Conservation (phyloP, 805 yeast species). For the Metschnikowia peoriensis region DNA sequence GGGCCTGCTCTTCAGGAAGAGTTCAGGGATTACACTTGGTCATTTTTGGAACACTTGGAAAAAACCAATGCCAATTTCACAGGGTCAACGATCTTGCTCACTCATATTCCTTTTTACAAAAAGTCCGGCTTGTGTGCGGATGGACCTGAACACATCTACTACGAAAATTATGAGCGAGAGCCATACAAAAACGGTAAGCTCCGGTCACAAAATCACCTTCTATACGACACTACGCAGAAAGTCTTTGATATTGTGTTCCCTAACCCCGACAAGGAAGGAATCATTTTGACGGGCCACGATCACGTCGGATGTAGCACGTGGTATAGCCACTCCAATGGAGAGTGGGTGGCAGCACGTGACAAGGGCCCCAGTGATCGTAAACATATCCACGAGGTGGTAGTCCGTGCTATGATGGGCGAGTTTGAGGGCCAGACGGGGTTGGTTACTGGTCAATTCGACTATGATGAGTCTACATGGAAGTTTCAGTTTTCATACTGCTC, state of each 20-base stretch:
- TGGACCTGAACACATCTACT: constrained; percentile 62
- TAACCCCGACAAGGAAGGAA: constrained; percentile 61
- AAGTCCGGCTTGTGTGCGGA: constrained; percentile 80
- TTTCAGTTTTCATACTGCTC: constrained; percentile 75
- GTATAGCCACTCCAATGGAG: constrained; percentile 47
- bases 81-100: constrained; percentile 80
- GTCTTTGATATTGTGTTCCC: constrained; percentile 73
- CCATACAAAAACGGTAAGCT: constrained; percentile 69
- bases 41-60: constrained; percentile 62
- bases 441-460: constrained; percentile 67
- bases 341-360: constrained; percentile 60
- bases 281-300: constrained; percentile 91
- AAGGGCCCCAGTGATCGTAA: constrained; percentile 25
- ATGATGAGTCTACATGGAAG: constrained; percentile 47
- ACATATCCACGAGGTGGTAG: constrained; percentile 75
- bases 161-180: constrained; percentile 52
- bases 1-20: constrained; percentile 85
- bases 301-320: constrained; percentile 87
- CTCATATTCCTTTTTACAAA: constrained; percentile 90
- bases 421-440: constrained; percentile 87
- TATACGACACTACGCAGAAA: constrained; percentile 60
- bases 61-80: constrained; percentile 48
- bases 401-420: constrained; percentile 95
- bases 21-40: constrained; percentile 65
- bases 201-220: constrained; percentile 83